Conservation (phyloP, 2,329 filamentous ascomycete genomes). For the Fusarium robinianum region DNA sequence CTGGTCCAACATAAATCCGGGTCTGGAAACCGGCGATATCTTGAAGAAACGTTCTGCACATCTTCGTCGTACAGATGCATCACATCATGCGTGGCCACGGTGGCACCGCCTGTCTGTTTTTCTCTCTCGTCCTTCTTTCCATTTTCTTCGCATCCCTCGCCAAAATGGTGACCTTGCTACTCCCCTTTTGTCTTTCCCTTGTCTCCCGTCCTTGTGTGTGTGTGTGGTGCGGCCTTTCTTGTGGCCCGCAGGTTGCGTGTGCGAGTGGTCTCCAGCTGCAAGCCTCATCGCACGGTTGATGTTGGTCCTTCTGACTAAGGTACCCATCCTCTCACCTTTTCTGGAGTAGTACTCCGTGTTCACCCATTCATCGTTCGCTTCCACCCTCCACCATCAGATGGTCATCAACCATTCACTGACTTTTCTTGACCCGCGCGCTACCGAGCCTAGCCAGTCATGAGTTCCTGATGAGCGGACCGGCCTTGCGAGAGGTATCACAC, state of each 20-base stretch:
- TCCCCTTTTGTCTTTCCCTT: slow-evolving; percentile 4
- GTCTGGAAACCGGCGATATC: too few species aligned
- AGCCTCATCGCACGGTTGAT: too few species aligned
- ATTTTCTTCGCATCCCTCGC: slow-evolving; percentile 10
- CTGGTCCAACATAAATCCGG: too few species aligned
- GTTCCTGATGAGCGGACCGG: neutral
- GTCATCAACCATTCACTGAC: slow-evolving; percentile 16
- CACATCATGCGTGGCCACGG: slow-evolving; percentile 5
- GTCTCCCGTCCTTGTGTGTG: slow-evolving; percentile 7
- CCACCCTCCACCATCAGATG: slow-evolving; percentile 23
- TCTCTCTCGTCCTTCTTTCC: slow-evolving; percentile 16
- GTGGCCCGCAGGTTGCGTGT: too few species aligned
- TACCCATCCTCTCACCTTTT: too few species aligned
- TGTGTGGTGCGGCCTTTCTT: slow-evolving; percentile 28
- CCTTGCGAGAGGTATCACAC: slow-evolving; percentile 20
- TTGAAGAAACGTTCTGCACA: too few species aligned
- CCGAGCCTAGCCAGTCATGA: slow-evolving; percentile 12
- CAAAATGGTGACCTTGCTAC: neutral
- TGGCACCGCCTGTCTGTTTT: slow-evolving; percentile 6
- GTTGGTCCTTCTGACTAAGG: too few species aligned
- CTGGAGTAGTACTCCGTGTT: too few species aligned
- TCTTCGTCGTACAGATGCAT: neutral
- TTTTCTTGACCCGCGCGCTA: slow-evolving; percentile 32
- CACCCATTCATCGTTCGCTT: slow-evolving; percentile 21
- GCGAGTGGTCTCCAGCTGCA: too few species aligned